Evolutionary conservation across 2,329 filamentous ascomycete genomes (phyloP).

Genomic region (Sclerotiophoma versabilis): DNA sequence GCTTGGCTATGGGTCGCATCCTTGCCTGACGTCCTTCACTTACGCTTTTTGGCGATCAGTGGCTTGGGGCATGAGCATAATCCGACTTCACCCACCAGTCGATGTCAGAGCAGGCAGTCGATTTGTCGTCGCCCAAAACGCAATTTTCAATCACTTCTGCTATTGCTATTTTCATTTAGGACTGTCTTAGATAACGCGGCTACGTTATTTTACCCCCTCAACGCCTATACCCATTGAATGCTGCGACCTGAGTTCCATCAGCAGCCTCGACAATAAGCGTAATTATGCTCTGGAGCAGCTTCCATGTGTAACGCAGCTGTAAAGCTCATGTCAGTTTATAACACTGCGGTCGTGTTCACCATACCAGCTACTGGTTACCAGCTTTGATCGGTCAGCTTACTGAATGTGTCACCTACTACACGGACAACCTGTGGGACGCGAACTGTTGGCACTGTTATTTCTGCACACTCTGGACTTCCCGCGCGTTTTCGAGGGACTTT

Average conservation of each 20-base stretch:
- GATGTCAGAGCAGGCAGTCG: neutral
- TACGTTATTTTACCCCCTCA: neutral
- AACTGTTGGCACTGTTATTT: neutral
- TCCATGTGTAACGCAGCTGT: neutral
- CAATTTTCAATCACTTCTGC: neutral
- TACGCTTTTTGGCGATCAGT: conserved; percentile 13
- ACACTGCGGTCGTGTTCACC: neutral
- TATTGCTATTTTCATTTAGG: neutral
- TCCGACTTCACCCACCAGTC: conserved; percentile 2
- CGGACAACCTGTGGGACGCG: neutral
- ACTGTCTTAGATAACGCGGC: too few relatives aligned
- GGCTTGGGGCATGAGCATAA: conserved; percentile 12
- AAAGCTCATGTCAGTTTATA: neutral
- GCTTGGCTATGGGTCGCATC: conserved; percentile 11
- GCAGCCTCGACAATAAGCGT: neutral
- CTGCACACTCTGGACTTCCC: too few relatives aligned
- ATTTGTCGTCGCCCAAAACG: neutral
- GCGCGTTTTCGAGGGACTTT: too few relatives aligned
- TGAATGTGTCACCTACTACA: neutral
- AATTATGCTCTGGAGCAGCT: too few relatives aligned
- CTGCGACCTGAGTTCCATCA: neutral
- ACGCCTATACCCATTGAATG: neutral
- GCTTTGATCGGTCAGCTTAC: conserved; percentile 5
- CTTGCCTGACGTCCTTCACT: conserved; percentile 14
- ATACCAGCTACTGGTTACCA: neutral